These are phyloP conservation scores for Saccharum officinarum DNA, from an alignment of 176 grass and related monocot genomes.

Conservation along the genomic window DNA sequence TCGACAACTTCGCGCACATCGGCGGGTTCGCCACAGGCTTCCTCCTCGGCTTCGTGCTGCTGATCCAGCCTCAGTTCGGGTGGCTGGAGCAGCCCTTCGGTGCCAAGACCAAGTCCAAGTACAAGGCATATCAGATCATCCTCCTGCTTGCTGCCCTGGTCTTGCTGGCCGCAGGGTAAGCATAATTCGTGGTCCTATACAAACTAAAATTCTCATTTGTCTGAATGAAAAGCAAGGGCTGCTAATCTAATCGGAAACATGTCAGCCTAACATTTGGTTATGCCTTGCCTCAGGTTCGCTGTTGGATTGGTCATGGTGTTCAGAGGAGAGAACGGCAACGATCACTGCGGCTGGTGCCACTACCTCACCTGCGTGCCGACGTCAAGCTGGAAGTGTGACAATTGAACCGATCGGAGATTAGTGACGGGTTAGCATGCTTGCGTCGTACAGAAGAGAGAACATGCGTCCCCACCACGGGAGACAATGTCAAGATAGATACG, in stretches of 20 bases:
- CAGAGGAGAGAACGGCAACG: conserved; percentile 61
- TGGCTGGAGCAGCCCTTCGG: conserved; percentile 54
- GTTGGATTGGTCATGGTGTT: conserved; percentile 62
- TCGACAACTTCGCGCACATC: conserved; percentile 93
- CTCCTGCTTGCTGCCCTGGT: conserved; percentile 49
- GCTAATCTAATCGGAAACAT: background rate
- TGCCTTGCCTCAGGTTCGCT: conserved; percentile 40
- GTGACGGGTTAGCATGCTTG: conserved; percentile 5
- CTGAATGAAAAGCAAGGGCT: too few species aligned
- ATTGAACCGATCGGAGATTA: conserved; percentile 34
- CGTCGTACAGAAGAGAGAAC: conserved; percentile 20
- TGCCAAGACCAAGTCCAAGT: conserved; percentile 43
- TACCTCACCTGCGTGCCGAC: conserved; percentile 78
- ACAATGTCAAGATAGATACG: conserved; percentile 21
- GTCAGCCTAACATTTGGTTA: background rate
- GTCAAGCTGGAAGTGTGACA: conserved; percentile 71
- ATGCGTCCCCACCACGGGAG: background rate
- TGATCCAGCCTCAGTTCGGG: conserved; percentile 71
- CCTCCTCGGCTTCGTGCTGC: conserved; percentile 67
- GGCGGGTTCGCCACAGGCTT: conserved; percentile 71
- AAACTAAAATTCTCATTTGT: background rate
- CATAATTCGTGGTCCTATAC: background rate
- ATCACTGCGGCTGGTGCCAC: conserved; percentile 87
- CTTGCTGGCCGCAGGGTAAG: conserved; percentile 61
- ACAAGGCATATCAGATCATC: conserved; percentile 64